A percentile compares a stretch with the other conserved stretches of the same genome.
Evolutionary conservation across 2,329 filamentous ascomycete genomes (phyloP).

Genomic region (Pyricularia sp.): DNA sequence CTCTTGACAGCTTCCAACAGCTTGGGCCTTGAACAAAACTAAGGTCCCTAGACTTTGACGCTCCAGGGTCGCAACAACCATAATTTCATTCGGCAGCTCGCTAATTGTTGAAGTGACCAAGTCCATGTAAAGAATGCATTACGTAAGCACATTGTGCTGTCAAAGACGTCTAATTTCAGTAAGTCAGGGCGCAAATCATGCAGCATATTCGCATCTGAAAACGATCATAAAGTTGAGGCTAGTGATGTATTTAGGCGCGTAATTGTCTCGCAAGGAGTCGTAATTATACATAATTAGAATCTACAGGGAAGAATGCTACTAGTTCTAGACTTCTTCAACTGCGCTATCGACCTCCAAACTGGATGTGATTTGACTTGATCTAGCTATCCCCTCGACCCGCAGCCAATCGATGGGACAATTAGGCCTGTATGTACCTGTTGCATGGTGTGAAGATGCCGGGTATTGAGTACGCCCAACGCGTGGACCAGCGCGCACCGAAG

Average conservation of each 20-base stretch:
- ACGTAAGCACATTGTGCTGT: no score
- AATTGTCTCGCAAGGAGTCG: conserved; percentile 9
- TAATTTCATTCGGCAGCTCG: background rate
- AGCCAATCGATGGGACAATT: background rate
- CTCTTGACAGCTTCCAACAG: background rate
- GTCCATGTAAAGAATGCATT: no score
- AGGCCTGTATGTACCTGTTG: background rate
- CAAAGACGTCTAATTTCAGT: no score
- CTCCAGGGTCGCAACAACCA: background rate
- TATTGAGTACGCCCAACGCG: background rate
- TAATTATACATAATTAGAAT: conserved; percentile 27
- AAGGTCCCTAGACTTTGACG: background rate
- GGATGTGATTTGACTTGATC: background rate
- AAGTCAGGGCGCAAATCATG: background rate
- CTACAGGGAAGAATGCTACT: conserved; percentile 15
- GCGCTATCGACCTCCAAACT: conserved; percentile 2
- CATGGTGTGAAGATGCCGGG: background rate
- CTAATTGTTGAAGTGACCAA: background rate
- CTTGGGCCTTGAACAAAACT: background rate
- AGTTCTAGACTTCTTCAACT: conserved; percentile 8
- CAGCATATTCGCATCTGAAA: background rate
- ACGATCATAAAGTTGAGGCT: background rate
- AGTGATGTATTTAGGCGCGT: background rate
- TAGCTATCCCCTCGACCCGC: background rate
- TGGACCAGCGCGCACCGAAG: background rate